Base-by-base conservation (phyloP, 164 flowering plant species). In the Vitis labrusca region DNA sequence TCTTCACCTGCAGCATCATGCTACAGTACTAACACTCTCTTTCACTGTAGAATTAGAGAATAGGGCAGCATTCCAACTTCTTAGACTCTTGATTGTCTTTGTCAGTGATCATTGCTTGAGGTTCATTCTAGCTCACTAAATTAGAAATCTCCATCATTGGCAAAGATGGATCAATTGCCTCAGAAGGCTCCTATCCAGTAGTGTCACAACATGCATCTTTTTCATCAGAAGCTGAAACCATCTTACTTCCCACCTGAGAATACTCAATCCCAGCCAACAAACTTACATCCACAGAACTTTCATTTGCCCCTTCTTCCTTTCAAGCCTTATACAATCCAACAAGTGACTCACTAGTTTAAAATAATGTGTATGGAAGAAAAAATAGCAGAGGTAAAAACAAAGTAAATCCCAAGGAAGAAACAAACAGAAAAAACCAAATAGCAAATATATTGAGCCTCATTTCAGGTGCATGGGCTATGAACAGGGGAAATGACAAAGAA, bases 1-100 rank as follows among this genome's bases (percentile, higher is more conserved):
- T 95, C 99, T 84, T 93, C 98, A 27, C 92, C 98, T 2, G 88
- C 82, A 44, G 98, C 99, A 74, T 77, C 76, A 51, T 61, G 56
- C 54, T 66, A 30, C 75, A 59, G 78, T 64, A 51, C 19, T 59
- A 19, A 59, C 71, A 56, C 58, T 71, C 71, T 67, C 75, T 58
- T 69, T 57, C 16, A 14, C 32, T 55, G 19, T 61, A 50, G 73
- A 62, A 53, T 61, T 76, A 72, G 10, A 50, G 10, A 60, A 55
- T 67, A 62, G 74, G 5, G 59, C 19, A 30, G 32, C 2, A 37
- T 56, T 72, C 79, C 59, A 58, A 53, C 30, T 70, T 78, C 8
- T 66, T 57, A 19, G 70, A 27, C 14, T 75, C 80, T 58, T 63
- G 72, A 63, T 69, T 29, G 29, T 52, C 66, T 60, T 61, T 65